Conservation (phyloP, 306 rosid genomes). For the Crotalaria pallida region DNA sequence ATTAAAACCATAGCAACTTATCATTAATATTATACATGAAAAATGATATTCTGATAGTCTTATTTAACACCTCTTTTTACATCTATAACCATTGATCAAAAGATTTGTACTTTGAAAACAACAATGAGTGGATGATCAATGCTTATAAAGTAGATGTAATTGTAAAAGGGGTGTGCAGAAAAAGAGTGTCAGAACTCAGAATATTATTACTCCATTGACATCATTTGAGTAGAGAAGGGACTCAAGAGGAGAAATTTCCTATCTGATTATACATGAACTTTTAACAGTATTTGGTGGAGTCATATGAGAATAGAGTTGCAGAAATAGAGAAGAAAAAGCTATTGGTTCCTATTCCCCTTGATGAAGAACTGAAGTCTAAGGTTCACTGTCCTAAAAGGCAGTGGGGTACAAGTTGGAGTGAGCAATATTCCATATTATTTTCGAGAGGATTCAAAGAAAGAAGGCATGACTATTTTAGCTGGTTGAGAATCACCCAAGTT, state of each 20-base stretch:
- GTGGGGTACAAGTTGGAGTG: constrained; percentile 89
- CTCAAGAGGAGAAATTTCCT: neutral
- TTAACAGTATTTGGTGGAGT: constrained; percentile 76
- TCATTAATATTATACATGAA: neutral
- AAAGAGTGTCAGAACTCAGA: no score
- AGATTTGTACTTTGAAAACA: no score
- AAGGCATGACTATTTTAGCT: constrained; percentile 88
- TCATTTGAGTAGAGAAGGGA: neutral
- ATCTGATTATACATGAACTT: neutral
- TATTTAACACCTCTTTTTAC: no score
- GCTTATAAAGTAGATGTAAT: no score
- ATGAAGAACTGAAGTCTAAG: constrained; percentile 61
- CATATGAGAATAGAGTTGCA: constrained; percentile 71
- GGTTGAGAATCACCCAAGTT: constrained; percentile 95
- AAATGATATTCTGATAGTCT: no score
- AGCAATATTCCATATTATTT: constrained; percentile 66
- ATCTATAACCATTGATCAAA: no score
- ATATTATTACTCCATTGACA: neutral
- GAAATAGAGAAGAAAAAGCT: constrained; percentile 73
- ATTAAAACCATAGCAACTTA: no score
- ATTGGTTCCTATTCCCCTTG: constrained; percentile 55
- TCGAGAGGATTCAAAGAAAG: constrained; percentile 82
- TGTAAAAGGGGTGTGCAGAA: no score
- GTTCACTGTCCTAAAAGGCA: constrained; percentile 40
- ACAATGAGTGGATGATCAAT: no score